These are phyloP conservation scores for Phalaenopsis equestris DNA, from an alignment of 106 monocot species.

Conservation along the genomic window DNA sequence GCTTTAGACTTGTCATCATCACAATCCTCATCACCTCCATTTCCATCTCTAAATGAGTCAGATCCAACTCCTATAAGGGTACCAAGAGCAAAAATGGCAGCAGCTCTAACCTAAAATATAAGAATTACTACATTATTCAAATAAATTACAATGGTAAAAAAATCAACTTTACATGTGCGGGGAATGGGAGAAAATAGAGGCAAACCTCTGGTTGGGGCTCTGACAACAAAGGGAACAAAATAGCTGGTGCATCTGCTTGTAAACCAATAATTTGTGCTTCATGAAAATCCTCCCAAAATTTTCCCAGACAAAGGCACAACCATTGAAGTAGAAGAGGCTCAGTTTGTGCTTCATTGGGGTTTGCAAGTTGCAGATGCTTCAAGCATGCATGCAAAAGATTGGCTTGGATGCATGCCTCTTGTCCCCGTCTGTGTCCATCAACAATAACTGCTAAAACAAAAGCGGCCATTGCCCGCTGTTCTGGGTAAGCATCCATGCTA, in stretches of 20 bases:
- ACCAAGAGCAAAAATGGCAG: conserved; percentile 86
- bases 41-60: conserved; percentile 37
- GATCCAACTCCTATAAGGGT: conserved; percentile 70
- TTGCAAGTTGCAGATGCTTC: conserved; percentile 62
- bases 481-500: conserved; percentile 79
- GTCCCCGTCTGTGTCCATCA: conserved; percentile 77
- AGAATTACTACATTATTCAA: neutral
- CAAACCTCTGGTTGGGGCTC: conserved; percentile 90
- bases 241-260: conserved; percentile 59
- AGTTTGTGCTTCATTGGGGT: conserved; percentile 48
- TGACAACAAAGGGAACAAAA: conserved; percentile 45
- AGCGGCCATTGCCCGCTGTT: conserved; percentile 97
- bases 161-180: neutral
- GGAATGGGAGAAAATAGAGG: no score
- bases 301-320: conserved; percentile 92
- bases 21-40: conserved; percentile 59
- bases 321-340: conserved; percentile 94
- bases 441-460: conserved; percentile 94
- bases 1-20: conserved; percentile 85
- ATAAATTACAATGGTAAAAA: neutral
- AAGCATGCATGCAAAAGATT: conserved; percentile 79
- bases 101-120: conserved; percentile 81
- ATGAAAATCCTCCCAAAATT: conserved; percentile 89
- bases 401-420: conserved; percentile 77
- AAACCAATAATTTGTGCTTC: conserved; percentile 77